Percentiles rank a stretch among this genome's conserved stretches.
These are phyloP conservation scores for Pythium sp. DNA, from an alignment of 352 stramenopile species.

Conservation along the genomic window DNA sequence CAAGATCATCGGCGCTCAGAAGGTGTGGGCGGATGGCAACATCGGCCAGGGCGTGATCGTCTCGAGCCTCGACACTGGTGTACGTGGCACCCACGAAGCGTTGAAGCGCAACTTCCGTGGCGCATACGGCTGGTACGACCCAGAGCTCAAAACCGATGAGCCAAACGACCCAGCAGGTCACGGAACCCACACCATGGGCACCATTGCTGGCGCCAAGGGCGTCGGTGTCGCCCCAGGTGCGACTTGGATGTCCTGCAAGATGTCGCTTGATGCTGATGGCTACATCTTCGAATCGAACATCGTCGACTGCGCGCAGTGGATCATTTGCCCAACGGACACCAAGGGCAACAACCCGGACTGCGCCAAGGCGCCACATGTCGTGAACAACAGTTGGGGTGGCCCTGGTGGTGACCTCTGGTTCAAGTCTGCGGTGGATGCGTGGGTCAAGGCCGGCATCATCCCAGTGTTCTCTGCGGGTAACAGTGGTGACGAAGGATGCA, in stretches of 20 bases:
- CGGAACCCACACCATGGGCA: conserved; percentile 19
- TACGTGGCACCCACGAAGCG: conserved; percentile 17
- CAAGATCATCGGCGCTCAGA: conserved; percentile 13
- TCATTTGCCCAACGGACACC: conserved; percentile 25
- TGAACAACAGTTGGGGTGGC: conserved; percentile 29
- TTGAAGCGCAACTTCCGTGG: conserved; percentile 20
- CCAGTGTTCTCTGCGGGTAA: conserved; percentile 25
- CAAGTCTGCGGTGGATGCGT: conserved; percentile 17
- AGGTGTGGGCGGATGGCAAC: conserved; percentile 18
- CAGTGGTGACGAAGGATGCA: conserved; percentile 12
- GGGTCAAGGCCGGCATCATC: conserved; percentile 25
- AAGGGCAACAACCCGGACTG: conserved; percentile 20
- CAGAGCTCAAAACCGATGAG: conserved; percentile 11
- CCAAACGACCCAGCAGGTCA: conserved; percentile 19
- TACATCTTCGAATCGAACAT: conserved; percentile 16
- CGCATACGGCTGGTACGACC: conserved; percentile 20
- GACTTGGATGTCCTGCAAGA: conserved; percentile 24
- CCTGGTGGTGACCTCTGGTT: conserved; percentile 15
- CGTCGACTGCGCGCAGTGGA: conserved; percentile 24
- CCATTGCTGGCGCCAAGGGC: conserved; percentile 10
- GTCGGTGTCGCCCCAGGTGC: conserved; percentile 12
- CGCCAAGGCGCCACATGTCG: conserved; percentile 21
- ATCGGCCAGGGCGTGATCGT: conserved; percentile 20
- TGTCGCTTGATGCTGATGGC: not conserved
- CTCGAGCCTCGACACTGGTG: conserved; percentile 20